Evolutionary conservation across 148 eudicot genomes (phyloP).

Genomic region (Vaccinium corymbosum): DNA sequence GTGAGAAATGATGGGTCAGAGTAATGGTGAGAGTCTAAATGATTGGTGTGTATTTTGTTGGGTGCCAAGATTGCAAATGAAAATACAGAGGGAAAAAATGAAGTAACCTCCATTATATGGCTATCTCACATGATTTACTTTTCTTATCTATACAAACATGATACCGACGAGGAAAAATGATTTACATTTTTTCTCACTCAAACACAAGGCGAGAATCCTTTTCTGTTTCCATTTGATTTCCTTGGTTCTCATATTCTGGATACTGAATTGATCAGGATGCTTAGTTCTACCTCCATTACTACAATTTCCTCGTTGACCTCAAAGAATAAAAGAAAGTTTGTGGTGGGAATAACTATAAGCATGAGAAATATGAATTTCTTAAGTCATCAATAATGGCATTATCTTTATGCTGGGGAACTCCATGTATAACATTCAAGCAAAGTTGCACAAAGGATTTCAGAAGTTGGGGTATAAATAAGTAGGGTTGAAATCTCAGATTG

Average conservation of each 20-base stretch:
- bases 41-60: background rate
- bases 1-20: too few species aligned
- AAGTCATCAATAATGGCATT: background rate
- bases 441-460: background rate
- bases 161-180: background rate
- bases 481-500: background rate
- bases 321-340: background rate
- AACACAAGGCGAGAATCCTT: background rate
- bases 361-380: background rate
- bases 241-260: background rate
- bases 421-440: background rate
- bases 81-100: background rate
- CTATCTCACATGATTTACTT: background rate
- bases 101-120: background rate
- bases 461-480: background rate
- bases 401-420: background rate
- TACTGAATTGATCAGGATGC: background rate
- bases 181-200: background rate
- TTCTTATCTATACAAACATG: background rate
- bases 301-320: background rate
- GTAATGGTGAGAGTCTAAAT: background rate
- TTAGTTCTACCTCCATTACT: background rate
- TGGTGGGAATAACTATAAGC: background rate
- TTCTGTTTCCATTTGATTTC: background rate
- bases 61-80: background rate